A percentile compares a stretch with the other conserved stretches of the same genome.
Evolutionary conservation across 306 rosid genomes (phyloP).

Genomic region (Boehmeria nivea): DNA sequence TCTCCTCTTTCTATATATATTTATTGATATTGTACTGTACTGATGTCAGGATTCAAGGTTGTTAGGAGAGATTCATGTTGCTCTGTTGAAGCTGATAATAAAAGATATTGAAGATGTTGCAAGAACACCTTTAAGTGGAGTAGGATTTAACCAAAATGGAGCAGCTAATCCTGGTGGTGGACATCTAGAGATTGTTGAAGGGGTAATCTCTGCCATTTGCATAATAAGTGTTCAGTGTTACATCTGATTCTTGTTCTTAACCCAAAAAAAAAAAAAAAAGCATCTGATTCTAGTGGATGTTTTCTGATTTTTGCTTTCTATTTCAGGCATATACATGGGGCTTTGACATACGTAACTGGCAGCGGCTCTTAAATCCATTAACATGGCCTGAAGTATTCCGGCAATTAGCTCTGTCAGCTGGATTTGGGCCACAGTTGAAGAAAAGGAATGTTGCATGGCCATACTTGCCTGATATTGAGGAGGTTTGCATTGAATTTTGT

Average conservation of each 20-base stretch:
- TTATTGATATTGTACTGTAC: slow-evolving; percentile 16
- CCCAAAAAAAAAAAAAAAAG: not conserved
- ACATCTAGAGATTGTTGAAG: slow-evolving; percentile 96
- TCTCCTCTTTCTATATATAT: slow-evolving; percentile 2
- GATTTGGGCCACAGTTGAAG: slow-evolving; percentile 87
- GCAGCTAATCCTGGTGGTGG: slow-evolving; percentile 96
- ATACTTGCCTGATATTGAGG: slow-evolving; percentile 60
- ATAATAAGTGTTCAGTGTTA: too few relatives aligned
- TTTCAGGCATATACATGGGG: slow-evolving; percentile 64
- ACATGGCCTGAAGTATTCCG: slow-evolving; percentile 97
- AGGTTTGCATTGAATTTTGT: slow-evolving; percentile 44
- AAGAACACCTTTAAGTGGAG: slow-evolving; percentile 82
- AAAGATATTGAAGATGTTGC: slow-evolving; percentile 99
- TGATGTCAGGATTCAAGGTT: slow-evolving; percentile 90
- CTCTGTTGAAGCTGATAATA: slow-evolving; percentile 73
- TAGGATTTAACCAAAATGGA: slow-evolving; percentile 81
- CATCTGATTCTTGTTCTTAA: not conserved
- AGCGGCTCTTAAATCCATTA: slow-evolving; percentile 77
- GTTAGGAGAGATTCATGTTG: slow-evolving; percentile 87
- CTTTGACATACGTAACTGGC: slow-evolving; percentile 95
- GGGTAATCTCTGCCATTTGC: slow-evolving; percentile 48
- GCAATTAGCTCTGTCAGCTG: slow-evolving; percentile 87
- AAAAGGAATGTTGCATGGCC: slow-evolving; percentile 67
- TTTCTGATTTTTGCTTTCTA: slow-evolving; percentile 7
- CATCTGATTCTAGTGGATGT: not conserved